Evolutionary conservation across 2,329 filamentous ascomycete species (phyloP), one percentile per base, ranked within the genome.

Genomic region (Neopestalotiopsis rosae): DNA sequence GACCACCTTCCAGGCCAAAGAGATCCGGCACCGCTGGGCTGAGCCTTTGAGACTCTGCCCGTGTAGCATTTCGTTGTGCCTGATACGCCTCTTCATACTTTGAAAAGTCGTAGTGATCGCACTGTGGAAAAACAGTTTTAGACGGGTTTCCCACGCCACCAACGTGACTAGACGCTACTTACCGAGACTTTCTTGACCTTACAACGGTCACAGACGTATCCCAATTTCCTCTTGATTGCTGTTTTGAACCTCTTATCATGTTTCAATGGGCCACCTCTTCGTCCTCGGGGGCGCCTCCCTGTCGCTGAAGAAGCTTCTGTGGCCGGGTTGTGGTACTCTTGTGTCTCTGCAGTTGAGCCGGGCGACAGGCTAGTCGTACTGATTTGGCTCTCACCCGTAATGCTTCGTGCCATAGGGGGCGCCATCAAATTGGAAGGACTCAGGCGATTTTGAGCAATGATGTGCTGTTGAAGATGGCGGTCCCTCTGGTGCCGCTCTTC

Each of bases 91-190:
- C 73, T 66, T 79, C 77, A 17, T 79, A 67, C 62, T 70, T 72
- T 24, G 71, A 73, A 34, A 79, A 75, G 65, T 78, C 77, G 66
- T 75, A 71, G 65, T 77, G 78, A 38, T 76, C 72, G 57, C 77
- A 79, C 76, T 79, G 32, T 12, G 13, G 32, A 24, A 5, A 9
- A 34, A 20, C 5, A 34, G 34, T n/a, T 17, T 24, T 12, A 59
- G 20, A 14, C 20, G 65, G 28, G 45, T 7, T 28, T 28, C 24
- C 24, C 24, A 28, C 24, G 24, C 24, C 24, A 28, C 14, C 24
- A 10, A 57, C 9, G 7, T 57, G 28, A 34, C 17, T 32, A 5
- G 14, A 67, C 30, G 49, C 40, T 42, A 65, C 65, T 5, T 75
- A 79, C 77, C 4, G 71, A 72, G 63, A 65, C 75, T 65, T 74